Evolutionary conservation across 2,329 filamentous ascomycete genomes (phyloP).

Genomic region (Zymoseptoria passerinii): DNA sequence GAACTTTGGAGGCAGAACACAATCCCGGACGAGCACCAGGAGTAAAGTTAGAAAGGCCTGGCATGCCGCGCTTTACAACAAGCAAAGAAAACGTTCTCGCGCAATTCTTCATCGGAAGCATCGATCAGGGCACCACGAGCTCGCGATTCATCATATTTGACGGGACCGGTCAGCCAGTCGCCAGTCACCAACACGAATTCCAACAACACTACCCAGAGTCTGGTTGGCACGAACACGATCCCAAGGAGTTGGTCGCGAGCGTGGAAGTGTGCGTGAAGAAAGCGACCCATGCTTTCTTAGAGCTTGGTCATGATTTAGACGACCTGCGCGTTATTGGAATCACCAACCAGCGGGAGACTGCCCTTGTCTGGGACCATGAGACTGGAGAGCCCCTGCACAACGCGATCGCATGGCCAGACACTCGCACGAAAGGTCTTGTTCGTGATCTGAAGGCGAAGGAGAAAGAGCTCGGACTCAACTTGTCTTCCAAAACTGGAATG

Average conservation of each 20-base stretch:
- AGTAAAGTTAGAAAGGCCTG: conserved; percentile 10
- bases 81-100: conserved; percentile 28
- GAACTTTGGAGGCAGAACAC: background rate
- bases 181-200: conserved; percentile 80
- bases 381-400: conserved; percentile 76
- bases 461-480: background rate
- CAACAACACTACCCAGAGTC: conserved; percentile 75
- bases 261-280: conserved; percentile 73
- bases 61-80: conserved; percentile 26
- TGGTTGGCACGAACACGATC: conserved; percentile 87
- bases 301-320: conserved; percentile 57
- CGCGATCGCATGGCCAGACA: conserved; percentile 82
- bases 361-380: conserved; percentile 71
- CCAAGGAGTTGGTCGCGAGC: conserved; percentile 63
- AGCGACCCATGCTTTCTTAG: conserved; percentile 61
- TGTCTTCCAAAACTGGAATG: conserved; percentile 45
- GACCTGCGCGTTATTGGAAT: conserved; percentile 74
- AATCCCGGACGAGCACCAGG: background rate
- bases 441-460: conserved; percentile 59
- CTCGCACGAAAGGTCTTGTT: conserved; percentile 66
- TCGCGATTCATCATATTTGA: conserved; percentile 89
- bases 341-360: conserved; percentile 86
- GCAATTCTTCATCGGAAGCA: conserved; percentile 72
- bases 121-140: conserved; percentile 86
- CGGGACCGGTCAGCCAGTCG: conserved; percentile 65